phyloP scores from a whole-genome alignment of 305 asterid species.

The Fraxinus platypoda region DNA sequence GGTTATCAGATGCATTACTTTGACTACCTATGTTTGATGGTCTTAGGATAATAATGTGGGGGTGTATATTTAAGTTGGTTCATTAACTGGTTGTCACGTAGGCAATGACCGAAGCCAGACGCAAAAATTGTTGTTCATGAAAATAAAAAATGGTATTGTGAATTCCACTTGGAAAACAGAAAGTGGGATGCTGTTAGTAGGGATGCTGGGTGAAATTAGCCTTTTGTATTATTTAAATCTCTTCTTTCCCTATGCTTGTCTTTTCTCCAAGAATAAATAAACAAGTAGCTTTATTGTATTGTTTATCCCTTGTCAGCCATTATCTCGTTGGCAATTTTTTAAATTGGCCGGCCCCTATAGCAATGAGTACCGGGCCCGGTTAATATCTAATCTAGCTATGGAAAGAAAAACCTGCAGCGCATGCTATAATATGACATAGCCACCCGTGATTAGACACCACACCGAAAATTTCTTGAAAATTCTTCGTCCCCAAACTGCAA shows the following conservation, averaged over 20 bases:
- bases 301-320: conserved; percentile 31
- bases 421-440: conserved; percentile 21
- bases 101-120: too few relatives aligned
- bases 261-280: not conserved
- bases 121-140: not conserved
- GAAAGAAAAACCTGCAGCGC: conserved; percentile 28
- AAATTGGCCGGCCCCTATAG: not conserved
- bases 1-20: too few relatives aligned
- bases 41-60: not conserved
- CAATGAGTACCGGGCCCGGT: conserved; percentile 1
- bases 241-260: not conserved
- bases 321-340: conserved; percentile 16
- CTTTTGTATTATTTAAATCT: conserved; percentile 19
- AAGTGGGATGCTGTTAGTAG: conserved; percentile 24
- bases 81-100: too few relatives aligned
- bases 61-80: too few relatives aligned
- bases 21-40: not conserved
- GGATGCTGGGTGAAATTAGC: conserved; percentile 22
- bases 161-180: conserved; percentile 5
- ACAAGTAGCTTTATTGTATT: conserved; percentile 16
- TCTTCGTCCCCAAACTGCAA: conserved; percentile 23
- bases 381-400: not conserved
- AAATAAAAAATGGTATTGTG: conserved; percentile 2
- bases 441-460: conserved; percentile 33
- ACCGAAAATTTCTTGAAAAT: conserved; percentile 22